Percentiles rank a stretch among this genome's conserved stretches.
Conservation (phyloP, 805 yeast genomes). For the Saccharomyces paradoxus region DNA sequence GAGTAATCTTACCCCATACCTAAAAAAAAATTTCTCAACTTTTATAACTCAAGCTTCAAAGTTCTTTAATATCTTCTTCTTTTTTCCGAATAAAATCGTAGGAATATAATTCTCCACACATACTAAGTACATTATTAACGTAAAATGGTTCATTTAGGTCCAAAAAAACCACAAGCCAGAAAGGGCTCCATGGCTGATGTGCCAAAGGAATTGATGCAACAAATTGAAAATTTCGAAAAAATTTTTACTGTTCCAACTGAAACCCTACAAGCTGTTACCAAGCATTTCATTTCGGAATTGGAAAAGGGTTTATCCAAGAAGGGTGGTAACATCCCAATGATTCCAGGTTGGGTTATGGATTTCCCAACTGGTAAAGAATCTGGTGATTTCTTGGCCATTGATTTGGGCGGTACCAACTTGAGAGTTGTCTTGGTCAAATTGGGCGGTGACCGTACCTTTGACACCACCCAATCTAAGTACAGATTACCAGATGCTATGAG, state of each 20-base stretch:
- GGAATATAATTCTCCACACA: background rate
- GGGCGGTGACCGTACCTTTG: constrained; percentile 74
- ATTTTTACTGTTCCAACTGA: constrained; percentile 55
- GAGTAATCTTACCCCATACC: background rate
- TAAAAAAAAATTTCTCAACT: background rate
- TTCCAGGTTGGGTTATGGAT: constrained; percentile 90
- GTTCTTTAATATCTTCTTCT: background rate
- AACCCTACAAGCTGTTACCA: constrained; percentile 54
- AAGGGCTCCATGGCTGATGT: constrained; percentile 60
- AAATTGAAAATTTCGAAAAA: constrained; percentile 49
- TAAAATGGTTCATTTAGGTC: constrained; percentile 73
- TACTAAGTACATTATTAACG: background rate
- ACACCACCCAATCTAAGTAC: constrained; percentile 77
- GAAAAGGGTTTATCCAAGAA: constrained; percentile 65
- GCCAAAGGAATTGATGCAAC: constrained; percentile 51
- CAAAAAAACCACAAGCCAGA: constrained; percentile 71
- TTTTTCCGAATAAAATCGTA: background rate
- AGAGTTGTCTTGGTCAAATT: constrained; percentile 82
- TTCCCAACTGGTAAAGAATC: constrained; percentile 84
- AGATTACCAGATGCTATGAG: constrained; percentile 68
- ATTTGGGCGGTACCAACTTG: constrained; percentile 92
- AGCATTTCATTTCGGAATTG: constrained; percentile 70
- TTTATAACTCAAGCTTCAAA: background rate
- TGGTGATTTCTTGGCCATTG: constrained; percentile 86
- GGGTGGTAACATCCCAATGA: constrained; percentile 91